These are phyloP conservation scores for Periglandula ipomoeae DNA, from an alignment of 2,329 filamentous ascomycete species.

Conservation along the genomic window DNA sequence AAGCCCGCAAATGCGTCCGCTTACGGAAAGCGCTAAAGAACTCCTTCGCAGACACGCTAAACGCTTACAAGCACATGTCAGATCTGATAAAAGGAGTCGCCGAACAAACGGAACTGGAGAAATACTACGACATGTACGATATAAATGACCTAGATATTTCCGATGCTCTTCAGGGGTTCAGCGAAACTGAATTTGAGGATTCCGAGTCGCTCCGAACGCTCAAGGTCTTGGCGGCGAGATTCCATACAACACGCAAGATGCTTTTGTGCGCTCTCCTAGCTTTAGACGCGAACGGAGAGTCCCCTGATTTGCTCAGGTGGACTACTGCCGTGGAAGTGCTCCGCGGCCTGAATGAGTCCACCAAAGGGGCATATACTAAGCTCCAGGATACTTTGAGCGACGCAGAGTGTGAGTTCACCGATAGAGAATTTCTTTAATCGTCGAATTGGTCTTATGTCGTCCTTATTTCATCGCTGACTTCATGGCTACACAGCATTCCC, in stretches of 20 bases:
- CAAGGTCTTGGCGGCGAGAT: constrained; percentile 71
- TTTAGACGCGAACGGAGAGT: constrained; percentile 71
- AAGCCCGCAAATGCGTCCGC: constrained; percentile 69
- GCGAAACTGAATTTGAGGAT: constrained; percentile 64
- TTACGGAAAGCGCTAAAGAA: constrained; percentile 67
- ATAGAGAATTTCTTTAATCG: too few relatives aligned
- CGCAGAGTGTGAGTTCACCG: constrained; percentile 58
- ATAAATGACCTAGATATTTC: constrained; percentile 64
- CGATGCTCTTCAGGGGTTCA: constrained; percentile 57
- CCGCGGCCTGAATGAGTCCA: constrained; percentile 51
- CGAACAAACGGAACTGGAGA: constrained; percentile 74
- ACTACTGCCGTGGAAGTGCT: constrained; percentile 69
- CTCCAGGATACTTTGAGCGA: constrained; percentile 65
- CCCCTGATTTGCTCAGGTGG: constrained; percentile 70
- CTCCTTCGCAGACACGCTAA: constrained; percentile 60
- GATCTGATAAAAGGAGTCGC: constrained; percentile 62
- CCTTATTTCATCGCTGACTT: constrained; percentile 1
- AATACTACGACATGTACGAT: constrained; percentile 86
- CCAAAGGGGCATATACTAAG: constrained; percentile 52
- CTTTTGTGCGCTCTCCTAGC: constrained; percentile 84
- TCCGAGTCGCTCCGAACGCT: constrained; percentile 68
- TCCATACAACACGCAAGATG: constrained; percentile 73
- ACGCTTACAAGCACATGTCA: constrained; percentile 63
- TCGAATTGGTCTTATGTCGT: too few relatives aligned
- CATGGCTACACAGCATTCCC: constrained; percentile 35